Evolutionary conservation across 257 asterid species (phyloP).

Genomic region (Cinchona pubescens): DNA sequence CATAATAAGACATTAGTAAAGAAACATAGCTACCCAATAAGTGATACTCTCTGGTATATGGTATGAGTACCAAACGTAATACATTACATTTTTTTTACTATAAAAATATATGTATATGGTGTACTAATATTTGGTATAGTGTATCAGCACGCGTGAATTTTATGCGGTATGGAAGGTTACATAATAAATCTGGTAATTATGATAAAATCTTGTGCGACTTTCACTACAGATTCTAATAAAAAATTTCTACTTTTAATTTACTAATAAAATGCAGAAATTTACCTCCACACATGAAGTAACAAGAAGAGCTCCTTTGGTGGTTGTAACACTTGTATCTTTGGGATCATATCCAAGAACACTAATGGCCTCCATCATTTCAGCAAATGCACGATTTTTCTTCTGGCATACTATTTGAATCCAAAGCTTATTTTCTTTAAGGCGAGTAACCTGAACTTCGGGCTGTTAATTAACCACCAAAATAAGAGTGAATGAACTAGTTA

Average conservation of each 20-base stretch:
- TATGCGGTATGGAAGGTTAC: too few species aligned
- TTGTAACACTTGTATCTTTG: constrained; percentile 54
- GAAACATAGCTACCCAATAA: too few species aligned
- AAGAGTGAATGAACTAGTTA: not conserved
- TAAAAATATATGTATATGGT: too few species aligned
- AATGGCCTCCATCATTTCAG: constrained; percentile 68
- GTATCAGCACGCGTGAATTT: too few species aligned
- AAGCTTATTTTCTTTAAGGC: constrained; percentile 46
- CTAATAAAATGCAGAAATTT: not conserved
- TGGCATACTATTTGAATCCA: constrained; percentile 63
- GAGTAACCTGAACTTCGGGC: constrained; percentile 58
- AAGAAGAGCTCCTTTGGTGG: constrained; percentile 60
- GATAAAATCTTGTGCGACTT: not conserved
- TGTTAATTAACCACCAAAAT: constrained; percentile 14
- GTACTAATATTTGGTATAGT: too few species aligned
- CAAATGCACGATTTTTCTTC: constrained; percentile 53
- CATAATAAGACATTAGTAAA: not conserved
- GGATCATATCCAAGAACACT: constrained; percentile 50
- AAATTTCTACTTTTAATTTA: not conserved
- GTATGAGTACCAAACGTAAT: too few species aligned
- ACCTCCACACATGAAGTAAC: constrained; percentile 64
- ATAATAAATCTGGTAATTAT: too few species aligned
- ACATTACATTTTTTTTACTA: too few species aligned
- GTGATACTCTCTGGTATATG: too few species aligned
- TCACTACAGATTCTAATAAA: too few species aligned